Evolutionary conservation across 2,329 filamentous ascomycete genomes (phyloP), one percentile per base, ranked within the genome.

Genomic region (Ceratocystis variospora): DNA sequence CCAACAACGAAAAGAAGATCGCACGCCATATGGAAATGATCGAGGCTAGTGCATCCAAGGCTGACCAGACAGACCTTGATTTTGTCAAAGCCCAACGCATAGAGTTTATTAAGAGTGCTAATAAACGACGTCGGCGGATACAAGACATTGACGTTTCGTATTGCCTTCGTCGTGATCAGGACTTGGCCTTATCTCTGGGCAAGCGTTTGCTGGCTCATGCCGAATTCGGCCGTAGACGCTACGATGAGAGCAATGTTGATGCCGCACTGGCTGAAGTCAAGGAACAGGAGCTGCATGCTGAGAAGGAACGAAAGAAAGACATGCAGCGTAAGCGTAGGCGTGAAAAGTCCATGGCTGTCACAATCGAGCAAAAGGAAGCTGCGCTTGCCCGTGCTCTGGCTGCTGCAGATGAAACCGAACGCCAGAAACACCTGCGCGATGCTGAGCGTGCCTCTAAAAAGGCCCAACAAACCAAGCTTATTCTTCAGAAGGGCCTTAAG

Each of bases 291-390:
- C 81, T 96, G 6, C 88, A 88, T 68, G 91, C 93, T 68, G 94
- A 99, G 76, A 99, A 99, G 78, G 94, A 99, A 77, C 90, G 94
- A 70, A 99, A 99, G 80, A 99, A 99, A 79, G 94, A 99, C 73
- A 97, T 99, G 90, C 94, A 99, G 75, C 88, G 94, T 69, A 99
- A 97, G 79, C 85, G 94, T 68, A 87, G 94, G 55, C 88, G 94
- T 19, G 93, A 97, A 75, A 96, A 96, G 78, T 96, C 93, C 3
- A 91, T 96, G 80, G 91, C 91, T 3, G 88, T 95, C 68, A 93
- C 91, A 5, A 88, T 95, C 71, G 93, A 96, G 73, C 87, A 91
- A 73, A 94, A 95, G 77, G 89, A 94, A 69, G 84, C 88, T 2
- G 89, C 90, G 3, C 80, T 96, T 57, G 86, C 87, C 69, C 87